phyloP scores from a whole-genome alignment of 1,139 yeast genomes.

The Kurtzmaniella quercitrusa region DNA sequence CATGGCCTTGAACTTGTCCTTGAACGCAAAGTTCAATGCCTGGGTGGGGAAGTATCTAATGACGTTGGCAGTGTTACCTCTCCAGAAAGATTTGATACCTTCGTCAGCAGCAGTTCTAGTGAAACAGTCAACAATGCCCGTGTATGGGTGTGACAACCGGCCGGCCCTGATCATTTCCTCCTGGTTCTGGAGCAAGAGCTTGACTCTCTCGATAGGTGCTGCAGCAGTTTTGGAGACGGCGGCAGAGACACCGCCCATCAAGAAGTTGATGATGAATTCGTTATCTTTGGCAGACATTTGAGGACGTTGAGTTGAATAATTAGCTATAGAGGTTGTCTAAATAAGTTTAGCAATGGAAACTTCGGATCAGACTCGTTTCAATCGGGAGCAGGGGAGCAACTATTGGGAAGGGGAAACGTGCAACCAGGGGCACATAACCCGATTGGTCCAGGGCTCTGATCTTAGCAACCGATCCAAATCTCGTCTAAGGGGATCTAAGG shows the following conservation, averaged over 20 bases:
- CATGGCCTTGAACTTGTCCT: conserved; percentile 75
- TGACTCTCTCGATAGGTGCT: conserved; percentile 81
- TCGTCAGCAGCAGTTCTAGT: conserved; percentile 68
- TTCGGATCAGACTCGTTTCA: background rate
- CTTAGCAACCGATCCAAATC: too few species aligned
- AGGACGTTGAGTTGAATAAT: too few species aligned
- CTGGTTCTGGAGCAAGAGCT: conserved; percentile 77
- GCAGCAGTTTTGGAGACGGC: conserved; percentile 84
- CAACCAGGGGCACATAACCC: too few species aligned
- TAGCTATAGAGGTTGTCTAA: too few species aligned
- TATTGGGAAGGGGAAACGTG: too few species aligned
- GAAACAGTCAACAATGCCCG: conserved; percentile 71
- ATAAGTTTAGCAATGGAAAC: too few species aligned
- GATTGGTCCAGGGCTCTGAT: too few species aligned
- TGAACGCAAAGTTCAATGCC: conserved; percentile 82
- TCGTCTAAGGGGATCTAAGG: too few species aligned
- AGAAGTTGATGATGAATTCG: conserved; percentile 50
- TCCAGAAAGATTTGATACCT: conserved; percentile 72
- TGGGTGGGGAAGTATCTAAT: conserved; percentile 84
- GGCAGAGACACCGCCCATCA: conserved; percentile 84
- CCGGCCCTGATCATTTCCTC: conserved; percentile 84
- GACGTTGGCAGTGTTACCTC: conserved; percentile 84
- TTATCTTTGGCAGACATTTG: background rate
- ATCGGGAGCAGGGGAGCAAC: background rate
- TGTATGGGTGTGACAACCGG: conserved; percentile 61